Evolutionary conservation across 371 early-diverging fungal species (phyloP), one percentile per base, ranked within the genome.

Genomic region (Blastocladiella emersonii): DNA sequence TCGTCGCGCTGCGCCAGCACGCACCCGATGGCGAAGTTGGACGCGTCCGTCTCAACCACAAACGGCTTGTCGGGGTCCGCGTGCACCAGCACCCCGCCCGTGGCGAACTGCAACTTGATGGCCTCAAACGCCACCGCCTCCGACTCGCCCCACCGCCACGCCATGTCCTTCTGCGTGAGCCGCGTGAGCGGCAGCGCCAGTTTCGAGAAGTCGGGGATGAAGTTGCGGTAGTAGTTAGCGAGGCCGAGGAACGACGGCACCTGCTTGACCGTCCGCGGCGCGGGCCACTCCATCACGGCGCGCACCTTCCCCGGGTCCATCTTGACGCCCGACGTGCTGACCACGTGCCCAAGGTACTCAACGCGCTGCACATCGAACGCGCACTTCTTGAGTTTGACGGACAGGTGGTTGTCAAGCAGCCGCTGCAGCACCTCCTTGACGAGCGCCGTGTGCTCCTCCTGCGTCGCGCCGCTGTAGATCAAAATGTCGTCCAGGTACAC

Each of bases 401-500:
- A 75, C 19, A 85, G 63, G 2, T 71, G 56, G 4, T 72, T 61
- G 10, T 76, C 44, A 1, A 62, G 34, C 6, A 85, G 68, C 15
- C 66, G 37, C 0, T 69, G 19, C 1, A 83, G 62, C 1, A 83
- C 76, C 4, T 37, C 39, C 3, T 61, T 39, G 17, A 80, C 45
- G 62, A 84, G 76, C 10, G 45, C 2, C 10, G 62, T 32, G 57
- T 85, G 83, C 34, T 81, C 76, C 15, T 76, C 71, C 25, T 45
- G n/a, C 12, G 68, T 72, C n/a, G n/a, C n/a, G 15, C 71, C 57
- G 15, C 75, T 74, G 61, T 70, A 84, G 27, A 87, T 77, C 0
- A 85, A 63, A 1, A 84, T 79, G 63, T 84, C 79, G 63, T 87
- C 83, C 0, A 85, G 51, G 45, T 79, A 85, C 1, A 78, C 70